These are phyloP conservation scores for Saxispiralis lemnorum DNA, from an alignment of 495 filamentous ascomycete genomes.

Conservation along the genomic window DNA sequence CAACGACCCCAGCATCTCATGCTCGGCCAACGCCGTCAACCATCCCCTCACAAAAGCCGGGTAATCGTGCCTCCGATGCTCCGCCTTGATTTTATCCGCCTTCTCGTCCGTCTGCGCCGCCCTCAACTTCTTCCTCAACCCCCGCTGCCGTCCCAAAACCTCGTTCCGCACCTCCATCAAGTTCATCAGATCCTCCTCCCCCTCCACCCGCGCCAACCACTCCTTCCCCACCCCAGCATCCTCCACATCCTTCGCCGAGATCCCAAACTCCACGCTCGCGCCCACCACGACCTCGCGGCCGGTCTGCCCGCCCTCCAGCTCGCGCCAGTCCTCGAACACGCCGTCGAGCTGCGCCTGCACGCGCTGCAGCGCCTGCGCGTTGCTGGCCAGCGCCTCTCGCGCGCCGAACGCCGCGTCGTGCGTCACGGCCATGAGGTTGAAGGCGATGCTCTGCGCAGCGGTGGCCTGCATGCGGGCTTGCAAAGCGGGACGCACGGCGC, in stretches of 20 bases:
- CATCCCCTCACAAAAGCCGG: constrained; percentile 16
- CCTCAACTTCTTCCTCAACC: constrained; percentile 7
- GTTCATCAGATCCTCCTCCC: constrained; percentile 19
- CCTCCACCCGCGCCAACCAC: constrained; percentile 4
- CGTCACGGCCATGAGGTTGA: constrained; percentile 37
- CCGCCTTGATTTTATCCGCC: constrained; percentile 18
- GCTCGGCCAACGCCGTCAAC: constrained; percentile 12
- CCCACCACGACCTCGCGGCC: constrained; percentile 3
- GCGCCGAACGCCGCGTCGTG: constrained; percentile 33
- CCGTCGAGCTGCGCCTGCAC: constrained; percentile 24
- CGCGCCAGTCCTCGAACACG: constrained; percentile 19
- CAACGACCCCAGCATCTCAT: constrained; percentile 1
- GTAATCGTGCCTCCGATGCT: constrained; percentile 20
- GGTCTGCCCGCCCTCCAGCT: constrained; percentile 7
- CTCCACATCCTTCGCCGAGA: constrained; percentile 11
- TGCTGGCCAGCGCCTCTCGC: constrained; percentile 28
- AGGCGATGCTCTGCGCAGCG: constrained; percentile 37
- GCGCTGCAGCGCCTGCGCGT: constrained; percentile 27
- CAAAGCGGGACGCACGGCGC: constrained; percentile 24
- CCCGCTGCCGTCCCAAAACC: constrained; percentile 9
- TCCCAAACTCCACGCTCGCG: not conserved
- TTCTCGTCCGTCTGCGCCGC: constrained; percentile 8
- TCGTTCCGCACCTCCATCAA: constrained; percentile 13
- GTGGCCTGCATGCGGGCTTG: constrained; percentile 35
- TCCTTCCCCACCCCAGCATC: not conserved